Evolutionary conservation across 805 yeast genomes (phyloP).

Genomic region (Dipodascopsis tothii): DNA sequence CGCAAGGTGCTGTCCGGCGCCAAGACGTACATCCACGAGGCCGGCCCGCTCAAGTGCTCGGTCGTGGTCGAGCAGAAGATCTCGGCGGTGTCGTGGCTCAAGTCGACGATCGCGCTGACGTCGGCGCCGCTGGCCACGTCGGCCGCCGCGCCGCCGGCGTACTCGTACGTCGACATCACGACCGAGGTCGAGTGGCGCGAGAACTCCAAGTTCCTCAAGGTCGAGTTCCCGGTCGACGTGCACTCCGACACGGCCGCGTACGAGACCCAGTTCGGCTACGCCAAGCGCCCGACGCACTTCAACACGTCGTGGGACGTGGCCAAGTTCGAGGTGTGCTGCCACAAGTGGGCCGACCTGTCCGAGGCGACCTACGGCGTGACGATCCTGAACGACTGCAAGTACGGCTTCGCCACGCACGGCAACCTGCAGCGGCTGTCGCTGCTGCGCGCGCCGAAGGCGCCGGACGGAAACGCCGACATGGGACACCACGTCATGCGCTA

Average conservation of each 20-base stretch:
- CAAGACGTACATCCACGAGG: slow-evolving; percentile 36
- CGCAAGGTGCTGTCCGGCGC: slow-evolving; percentile 44
- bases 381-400: slow-evolving; percentile 73
- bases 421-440: slow-evolving; percentile 78
- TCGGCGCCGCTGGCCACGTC: slow-evolving; percentile 34
- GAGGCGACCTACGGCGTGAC: slow-evolving; percentile 84
- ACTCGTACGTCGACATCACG: slow-evolving; percentile 43
- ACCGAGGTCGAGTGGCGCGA: slow-evolving; percentile 80
- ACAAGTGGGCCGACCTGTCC: slow-evolving; percentile 85
- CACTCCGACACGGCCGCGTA: slow-evolving; percentile 70
- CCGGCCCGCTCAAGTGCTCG: slow-evolving; percentile 55
- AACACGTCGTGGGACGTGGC: slow-evolving; percentile 96
- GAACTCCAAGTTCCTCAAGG: slow-evolving; percentile 79
- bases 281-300: slow-evolving; percentile 86
- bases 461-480: slow-evolving; percentile 93
- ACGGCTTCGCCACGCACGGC: slow-evolving; percentile 93
- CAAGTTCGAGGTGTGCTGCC: slow-evolving; percentile 91
- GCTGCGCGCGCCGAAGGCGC: slow-evolving; percentile 85
- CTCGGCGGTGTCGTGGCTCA: slow-evolving; percentile 50
- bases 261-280: slow-evolving; percentile 90
- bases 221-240: slow-evolving; percentile 86
- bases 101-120: slow-evolving; percentile 61
- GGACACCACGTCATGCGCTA: slow-evolving; percentile 77
- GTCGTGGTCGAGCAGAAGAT: slow-evolving; percentile 56
- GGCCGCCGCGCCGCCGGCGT: slow-evolving; percentile 27